These are phyloP conservation scores for Parascedosporium putredinis DNA, from an alignment of 2,329 filamentous ascomycete genomes.

Conservation along the genomic window DNA sequence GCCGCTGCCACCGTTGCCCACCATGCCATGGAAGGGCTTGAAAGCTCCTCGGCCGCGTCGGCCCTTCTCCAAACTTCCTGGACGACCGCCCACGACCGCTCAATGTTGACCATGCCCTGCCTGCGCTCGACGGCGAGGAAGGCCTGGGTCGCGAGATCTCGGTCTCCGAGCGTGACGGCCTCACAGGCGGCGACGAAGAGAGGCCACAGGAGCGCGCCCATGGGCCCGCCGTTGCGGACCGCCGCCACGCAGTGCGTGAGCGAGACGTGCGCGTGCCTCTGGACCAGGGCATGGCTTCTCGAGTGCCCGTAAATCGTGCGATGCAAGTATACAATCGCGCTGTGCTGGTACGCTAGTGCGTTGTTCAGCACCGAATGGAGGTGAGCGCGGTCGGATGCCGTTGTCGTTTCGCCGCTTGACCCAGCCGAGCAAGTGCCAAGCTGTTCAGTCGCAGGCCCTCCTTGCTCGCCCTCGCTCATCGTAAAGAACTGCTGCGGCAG, in stretches of 20 bases:
- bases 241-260: slow-evolving; percentile 45
- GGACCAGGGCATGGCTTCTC: slow-evolving; percentile 38
- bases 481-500: slow-evolving; percentile 29
- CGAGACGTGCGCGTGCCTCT: slow-evolving; percentile 39
- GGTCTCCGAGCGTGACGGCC: slow-evolving; percentile 37
- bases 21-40: slow-evolving; percentile 9
- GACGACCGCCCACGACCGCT: slow-evolving; percentile 48
- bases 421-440: neutral
- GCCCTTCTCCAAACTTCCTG: slow-evolving; percentile 50
- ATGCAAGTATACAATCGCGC: slow-evolving; percentile 47
- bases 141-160: slow-evolving; percentile 37
- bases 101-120: slow-evolving; percentile 58
- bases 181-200: slow-evolving; percentile 57
- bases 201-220: slow-evolving; percentile 55
- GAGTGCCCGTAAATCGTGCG: slow-evolving; percentile 40
- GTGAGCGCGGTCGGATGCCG: slow-evolving; percentile 25
- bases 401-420: neutral
- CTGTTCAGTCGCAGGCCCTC: slow-evolving; percentile 1
- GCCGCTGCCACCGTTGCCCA: slow-evolving; percentile 8
- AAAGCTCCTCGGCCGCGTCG: slow-evolving; percentile 23
- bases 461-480: slow-evolving; percentile 11
- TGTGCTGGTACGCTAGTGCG: slow-evolving; percentile 49
- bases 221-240: slow-evolving; percentile 45
- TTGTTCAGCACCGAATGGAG: slow-evolving; percentile 47
- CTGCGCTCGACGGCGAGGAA: slow-evolving; percentile 43